These are phyloP conservation scores for Chytriomyces confervae DNA, from an alignment of 192 early-diverging fungal species.

Conservation along the genomic window DNA sequence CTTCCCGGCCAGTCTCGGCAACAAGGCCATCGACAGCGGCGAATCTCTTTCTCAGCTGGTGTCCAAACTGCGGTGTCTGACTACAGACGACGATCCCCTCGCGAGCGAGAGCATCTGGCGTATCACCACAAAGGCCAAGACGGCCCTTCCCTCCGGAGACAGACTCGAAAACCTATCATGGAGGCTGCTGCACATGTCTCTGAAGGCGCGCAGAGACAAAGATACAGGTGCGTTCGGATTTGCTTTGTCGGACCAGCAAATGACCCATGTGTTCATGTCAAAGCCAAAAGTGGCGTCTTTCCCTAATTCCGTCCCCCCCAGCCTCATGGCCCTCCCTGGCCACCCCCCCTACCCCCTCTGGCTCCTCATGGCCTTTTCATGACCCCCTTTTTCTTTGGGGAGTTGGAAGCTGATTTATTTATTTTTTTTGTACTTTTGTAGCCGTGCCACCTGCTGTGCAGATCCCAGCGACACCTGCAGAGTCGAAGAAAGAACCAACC, in stretches of 20 bases:
- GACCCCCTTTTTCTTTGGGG: no score
- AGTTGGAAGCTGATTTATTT: no score
- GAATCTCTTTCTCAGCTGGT: slow-evolving; percentile 37
- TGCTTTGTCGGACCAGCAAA: no score
- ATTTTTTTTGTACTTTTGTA: no score
- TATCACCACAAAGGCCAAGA: slow-evolving; percentile 80
- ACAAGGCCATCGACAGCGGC: slow-evolving; percentile 21
- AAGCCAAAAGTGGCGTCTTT: no score
- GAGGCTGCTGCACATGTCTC: slow-evolving; percentile 79
- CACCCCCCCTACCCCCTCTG: no score
- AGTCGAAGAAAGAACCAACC: background rate
- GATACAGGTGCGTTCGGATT: slow-evolving; percentile 2
- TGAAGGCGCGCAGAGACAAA: slow-evolving; percentile 43
- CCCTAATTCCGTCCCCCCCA: no score
- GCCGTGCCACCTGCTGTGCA: background rate
- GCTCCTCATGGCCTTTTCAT: no score
- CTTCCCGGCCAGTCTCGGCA: no score
- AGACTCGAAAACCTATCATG: slow-evolving; percentile 84
- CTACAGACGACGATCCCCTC: slow-evolving; percentile 19
- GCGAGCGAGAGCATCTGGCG: slow-evolving; percentile 70
- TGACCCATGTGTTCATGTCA: no score
- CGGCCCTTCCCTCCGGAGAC: slow-evolving; percentile 74
- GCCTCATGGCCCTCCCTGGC: no score
- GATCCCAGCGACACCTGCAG: background rate
- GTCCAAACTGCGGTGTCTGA: slow-evolving; percentile 14